phyloP scores from a whole-genome alignment of 176 grass and related monocot species.

The Musa itinerans region DNA sequence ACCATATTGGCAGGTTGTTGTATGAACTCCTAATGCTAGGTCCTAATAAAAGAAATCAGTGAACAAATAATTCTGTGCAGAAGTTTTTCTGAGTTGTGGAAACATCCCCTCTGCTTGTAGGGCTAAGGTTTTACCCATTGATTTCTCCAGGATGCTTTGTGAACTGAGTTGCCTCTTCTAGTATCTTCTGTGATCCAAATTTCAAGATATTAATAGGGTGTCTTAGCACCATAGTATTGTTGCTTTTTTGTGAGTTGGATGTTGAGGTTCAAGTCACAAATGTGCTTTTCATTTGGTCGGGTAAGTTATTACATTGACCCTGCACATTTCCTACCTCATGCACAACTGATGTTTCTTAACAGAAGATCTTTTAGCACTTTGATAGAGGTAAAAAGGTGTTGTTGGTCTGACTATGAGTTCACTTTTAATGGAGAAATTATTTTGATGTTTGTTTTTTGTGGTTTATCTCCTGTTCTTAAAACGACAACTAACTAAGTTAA shows the following conservation, averaged over 20 bases:
- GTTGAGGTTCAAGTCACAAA: too few relatives aligned
- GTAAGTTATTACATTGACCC: too few relatives aligned
- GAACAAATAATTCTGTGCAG: background rate
- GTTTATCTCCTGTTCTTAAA: background rate
- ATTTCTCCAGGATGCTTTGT: background rate
- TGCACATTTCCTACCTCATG: too few relatives aligned
- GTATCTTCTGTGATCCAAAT: background rate
- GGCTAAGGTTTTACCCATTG: background rate
- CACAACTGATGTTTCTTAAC: background rate
- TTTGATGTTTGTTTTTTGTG: background rate
- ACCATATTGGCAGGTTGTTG: background rate
- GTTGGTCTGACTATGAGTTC: background rate
- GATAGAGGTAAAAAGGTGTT: background rate
- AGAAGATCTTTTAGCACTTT: background rate
- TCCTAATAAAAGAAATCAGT: background rate
- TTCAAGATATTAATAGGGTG: background rate
- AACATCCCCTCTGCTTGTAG: background rate
- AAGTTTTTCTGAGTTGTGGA: background rate
- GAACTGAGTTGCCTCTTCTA: background rate
- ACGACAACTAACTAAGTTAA: background rate
- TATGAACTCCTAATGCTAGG: background rate
- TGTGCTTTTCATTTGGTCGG: too few relatives aligned
- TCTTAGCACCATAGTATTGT: too few relatives aligned
- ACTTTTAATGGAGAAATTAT: background rate
- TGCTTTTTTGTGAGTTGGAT: too few relatives aligned